phyloP scores from a whole-genome alignment of 208 protist species.

The Trypanosoma rangeli region DNA sequence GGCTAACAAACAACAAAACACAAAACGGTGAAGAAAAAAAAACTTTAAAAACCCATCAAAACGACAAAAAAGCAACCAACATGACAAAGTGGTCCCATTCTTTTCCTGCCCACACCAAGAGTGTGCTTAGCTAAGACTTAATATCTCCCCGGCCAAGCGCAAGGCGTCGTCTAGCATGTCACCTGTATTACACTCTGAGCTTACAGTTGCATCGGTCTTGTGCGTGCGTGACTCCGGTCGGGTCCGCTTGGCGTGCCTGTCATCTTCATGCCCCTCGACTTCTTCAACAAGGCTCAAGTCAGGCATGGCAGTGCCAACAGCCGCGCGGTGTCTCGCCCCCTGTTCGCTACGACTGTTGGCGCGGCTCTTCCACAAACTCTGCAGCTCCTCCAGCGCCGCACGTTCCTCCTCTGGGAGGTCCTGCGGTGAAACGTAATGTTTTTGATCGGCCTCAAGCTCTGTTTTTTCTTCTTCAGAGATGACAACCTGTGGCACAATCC shows the following conservation, averaged over 20 bases:
- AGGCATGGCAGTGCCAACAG: slow-evolving; percentile 27
- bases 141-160: slow-evolving; percentile 71
- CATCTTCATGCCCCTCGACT: slow-evolving; percentile 4
- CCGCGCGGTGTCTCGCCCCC: slow-evolving; percentile 51
- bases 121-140: slow-evolving; percentile 37
- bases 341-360: slow-evolving; percentile 57
- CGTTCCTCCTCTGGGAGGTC: slow-evolving; percentile 70
- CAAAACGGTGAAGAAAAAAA: not conserved
- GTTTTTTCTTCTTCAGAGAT: slow-evolving; percentile 62
- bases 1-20: not conserved
- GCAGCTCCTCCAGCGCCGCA: slow-evolving; percentile 80
- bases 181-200: slow-evolving; percentile 32
- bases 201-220: slow-evolving; percentile 13
- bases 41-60: not conserved
- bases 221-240: slow-evolving; percentile 2
- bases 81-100: not conserved
- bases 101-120: not conserved
- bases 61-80: not conserved
- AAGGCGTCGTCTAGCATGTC: slow-evolving; percentile 64
- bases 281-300: not conserved
- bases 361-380: slow-evolving; percentile 71
- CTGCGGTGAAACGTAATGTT: slow-evolving; percentile 57
- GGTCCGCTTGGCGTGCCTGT: slow-evolving; percentile 9
- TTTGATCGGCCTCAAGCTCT: slow-evolving; percentile 38
- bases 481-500: slow-evolving; percentile 75